Conservation (phyloP, 176 grass and related monocot genomes). For the Musa troglodytarum region DNA sequence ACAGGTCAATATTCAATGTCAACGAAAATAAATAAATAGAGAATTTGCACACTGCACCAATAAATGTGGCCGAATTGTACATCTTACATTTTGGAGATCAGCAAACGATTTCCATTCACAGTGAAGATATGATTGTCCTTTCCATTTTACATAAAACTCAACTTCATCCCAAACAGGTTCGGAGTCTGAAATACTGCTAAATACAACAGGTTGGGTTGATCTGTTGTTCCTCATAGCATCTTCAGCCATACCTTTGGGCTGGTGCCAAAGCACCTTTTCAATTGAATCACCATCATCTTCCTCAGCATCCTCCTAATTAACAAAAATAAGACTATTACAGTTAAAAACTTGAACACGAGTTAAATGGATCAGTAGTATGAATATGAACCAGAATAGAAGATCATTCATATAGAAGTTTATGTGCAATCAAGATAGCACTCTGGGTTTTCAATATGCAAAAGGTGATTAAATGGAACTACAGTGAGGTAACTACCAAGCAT, state of each 20-base stretch:
- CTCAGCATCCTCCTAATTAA: constrained; percentile 65
- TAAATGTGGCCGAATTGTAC: neutral
- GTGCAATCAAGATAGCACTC: neutral
- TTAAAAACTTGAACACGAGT: neutral
- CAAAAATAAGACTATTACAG: neutral
- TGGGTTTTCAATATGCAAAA: neutral
- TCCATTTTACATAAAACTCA: constrained; percentile 99
- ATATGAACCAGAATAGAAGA: neutral
- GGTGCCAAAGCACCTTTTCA: constrained; percentile 93
- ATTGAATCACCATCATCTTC: constrained; percentile 86
- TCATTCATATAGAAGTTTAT: neutral
- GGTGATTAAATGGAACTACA: neutral
- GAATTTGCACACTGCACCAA: constrained; percentile 13
- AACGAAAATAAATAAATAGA: neutral
- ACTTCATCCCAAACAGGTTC: constrained; percentile 73
- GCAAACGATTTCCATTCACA: constrained; percentile 85
- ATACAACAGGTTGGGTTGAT: constrained; percentile 62
- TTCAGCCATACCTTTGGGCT: constrained; percentile 66
- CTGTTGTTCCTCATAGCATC: constrained; percentile 57
- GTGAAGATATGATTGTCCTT: constrained; percentile 91
- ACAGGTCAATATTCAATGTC: neutral
- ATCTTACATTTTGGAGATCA: constrained; percentile 74
- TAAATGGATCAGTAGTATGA: neutral
- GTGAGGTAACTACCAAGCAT: no score
- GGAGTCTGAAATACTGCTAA: constrained; percentile 42